Conservation (phyloP, 805 yeast species). For the Hagleromyces aurorensis region DNA sequence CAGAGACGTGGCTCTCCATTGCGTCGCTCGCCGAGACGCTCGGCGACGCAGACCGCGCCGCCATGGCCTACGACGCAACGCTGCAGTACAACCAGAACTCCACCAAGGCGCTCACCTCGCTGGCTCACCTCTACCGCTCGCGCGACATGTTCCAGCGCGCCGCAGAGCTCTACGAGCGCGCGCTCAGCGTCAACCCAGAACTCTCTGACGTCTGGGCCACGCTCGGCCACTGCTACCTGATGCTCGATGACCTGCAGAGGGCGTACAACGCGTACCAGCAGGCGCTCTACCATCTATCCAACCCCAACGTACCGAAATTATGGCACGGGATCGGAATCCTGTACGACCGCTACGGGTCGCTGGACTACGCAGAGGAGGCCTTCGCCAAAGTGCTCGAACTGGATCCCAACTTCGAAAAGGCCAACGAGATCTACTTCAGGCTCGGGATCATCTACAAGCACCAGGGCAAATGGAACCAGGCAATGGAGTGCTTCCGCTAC, state of each 20-base stretch:
- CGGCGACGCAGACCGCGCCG: slow-evolving; percentile 84
- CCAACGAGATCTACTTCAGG: slow-evolving; percentile 92
- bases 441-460: slow-evolving; percentile 95
- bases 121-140: slow-evolving; percentile 83
- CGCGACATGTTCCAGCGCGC: slow-evolving; percentile 90
- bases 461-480: slow-evolving; percentile 78
- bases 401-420: slow-evolving; percentile 94
- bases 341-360: slow-evolving; percentile 90
- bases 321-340: slow-evolving; percentile 99
- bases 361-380: slow-evolving; percentile 98
- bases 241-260: slow-evolving; percentile 92
- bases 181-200: slow-evolving; percentile 71
- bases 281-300: slow-evolving; percentile 82
- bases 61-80: slow-evolving; percentile 81
- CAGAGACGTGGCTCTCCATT: slow-evolving; percentile 82
- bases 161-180: slow-evolving; percentile 86
- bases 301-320: slow-evolving; percentile 90
- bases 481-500: slow-evolving; percentile 91
- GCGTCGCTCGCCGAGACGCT: slow-evolving; percentile 85
- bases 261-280: slow-evolving; percentile 97
- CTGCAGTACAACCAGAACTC: slow-evolving; percentile 80
- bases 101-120: slow-evolving; percentile 72
- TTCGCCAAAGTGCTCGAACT: slow-evolving; percentile 91
- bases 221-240: slow-evolving; percentile 90
- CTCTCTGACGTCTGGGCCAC: slow-evolving; percentile 97